Evolutionary conservation across 768 basidiomycete genomes (phyloP).

Genomic region (Psilocybe azurescens): DNA sequence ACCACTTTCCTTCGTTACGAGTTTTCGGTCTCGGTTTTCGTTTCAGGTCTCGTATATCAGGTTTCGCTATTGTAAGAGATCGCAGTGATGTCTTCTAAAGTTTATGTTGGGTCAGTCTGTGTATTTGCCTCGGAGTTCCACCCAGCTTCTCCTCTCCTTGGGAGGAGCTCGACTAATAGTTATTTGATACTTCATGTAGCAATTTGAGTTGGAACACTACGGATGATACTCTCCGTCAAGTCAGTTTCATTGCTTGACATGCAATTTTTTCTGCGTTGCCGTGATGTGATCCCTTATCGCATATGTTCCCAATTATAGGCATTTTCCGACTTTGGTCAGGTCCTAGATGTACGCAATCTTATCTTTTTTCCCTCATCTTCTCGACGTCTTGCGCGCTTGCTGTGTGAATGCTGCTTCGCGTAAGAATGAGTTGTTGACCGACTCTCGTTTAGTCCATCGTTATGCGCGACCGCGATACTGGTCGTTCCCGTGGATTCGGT

Average conservation of each 20-base stretch:
- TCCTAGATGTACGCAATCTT: slow-evolving; percentile 88
- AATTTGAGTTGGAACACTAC: slow-evolving; percentile 97
- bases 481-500: slow-evolving; percentile 96
- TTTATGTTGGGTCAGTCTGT: slow-evolving; percentile 94
- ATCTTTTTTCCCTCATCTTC: slow-evolving; percentile 33
- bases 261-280: slow-evolving; percentile 38
- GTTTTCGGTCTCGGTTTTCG: slow-evolving; percentile 63
- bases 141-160: slow-evolving; percentile 53
- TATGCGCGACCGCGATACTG: slow-evolving; percentile 98
- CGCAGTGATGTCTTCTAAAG: slow-evolving; percentile 80
- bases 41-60: slow-evolving; percentile 57
- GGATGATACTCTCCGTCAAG: slow-evolving; percentile 88
- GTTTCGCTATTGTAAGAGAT: slow-evolving; percentile 57
- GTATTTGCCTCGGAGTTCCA: slow-evolving; percentile 51
- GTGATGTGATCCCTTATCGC: slow-evolving; percentile 48
- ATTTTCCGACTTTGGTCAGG: slow-evolving; percentile 80
- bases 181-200: slow-evolving; percentile 64
- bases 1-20: slow-evolving; percentile 52
- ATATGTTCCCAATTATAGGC: slow-evolving; percentile 68
- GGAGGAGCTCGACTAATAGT: slow-evolving; percentile 63
- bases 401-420: slow-evolving; percentile 21
- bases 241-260: slow-evolving; percentile 64
- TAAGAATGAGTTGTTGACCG: slow-evolving; percentile 43
- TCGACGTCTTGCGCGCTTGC: slow-evolving; percentile 30
- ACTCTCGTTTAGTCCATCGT: slow-evolving; percentile 81